A percentile compares a stretch with the other conserved stretches of the same genome.
Evolutionary conservation across 2,329 filamentous ascomycete genomes (phyloP).

Genomic region (Scedosporium aurantiacum): DNA sequence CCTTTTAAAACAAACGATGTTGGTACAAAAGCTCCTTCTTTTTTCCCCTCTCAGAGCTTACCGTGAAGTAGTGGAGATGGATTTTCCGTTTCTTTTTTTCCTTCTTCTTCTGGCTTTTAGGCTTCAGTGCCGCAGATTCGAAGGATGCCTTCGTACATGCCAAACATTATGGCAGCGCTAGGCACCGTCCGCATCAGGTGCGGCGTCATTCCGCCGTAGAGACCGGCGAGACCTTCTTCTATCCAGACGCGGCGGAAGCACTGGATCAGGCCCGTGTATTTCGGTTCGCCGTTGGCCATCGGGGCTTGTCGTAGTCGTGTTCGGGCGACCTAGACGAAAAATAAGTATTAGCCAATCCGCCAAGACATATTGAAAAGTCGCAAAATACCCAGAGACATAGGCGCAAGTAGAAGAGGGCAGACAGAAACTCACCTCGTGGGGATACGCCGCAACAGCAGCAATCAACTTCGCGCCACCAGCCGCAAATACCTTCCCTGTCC

Average conservation of each 20-base stretch:
- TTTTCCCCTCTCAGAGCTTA: background rate
- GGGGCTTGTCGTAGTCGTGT: slow-evolving; percentile 80
- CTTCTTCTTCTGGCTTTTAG: background rate
- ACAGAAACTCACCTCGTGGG: slow-evolving; percentile 62
- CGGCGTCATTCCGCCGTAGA: slow-evolving; percentile 86
- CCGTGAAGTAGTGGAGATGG: no score
- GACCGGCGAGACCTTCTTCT: slow-evolving; percentile 73
- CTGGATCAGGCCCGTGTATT: slow-evolving; percentile 80
- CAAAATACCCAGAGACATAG: background rate
- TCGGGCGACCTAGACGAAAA: slow-evolving; percentile 51
- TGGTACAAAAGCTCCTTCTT: background rate
- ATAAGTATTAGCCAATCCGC: slow-evolving; percentile 1
- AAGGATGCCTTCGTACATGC: slow-evolving; percentile 61
- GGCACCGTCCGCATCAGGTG: slow-evolving; percentile 87
- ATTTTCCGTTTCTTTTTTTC: background rate
- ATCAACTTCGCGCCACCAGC: slow-evolving; percentile 79
- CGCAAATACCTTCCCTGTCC: slow-evolving; percentile 67
- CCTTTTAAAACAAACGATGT: no score
- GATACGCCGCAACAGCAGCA: slow-evolving; percentile 77
- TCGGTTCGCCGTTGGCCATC: slow-evolving; percentile 56
- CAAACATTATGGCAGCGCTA: slow-evolving; percentile 92
- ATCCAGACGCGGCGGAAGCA: slow-evolving; percentile 82
- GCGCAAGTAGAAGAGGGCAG: slow-evolving; percentile 5
- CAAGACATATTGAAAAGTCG: background rate
- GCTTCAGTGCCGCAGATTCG: slow-evolving; percentile 27